phyloP scores from a whole-genome alignment of 2,329 filamentous ascomycete genomes.

The Torrubiella hemipterigena region DNA sequence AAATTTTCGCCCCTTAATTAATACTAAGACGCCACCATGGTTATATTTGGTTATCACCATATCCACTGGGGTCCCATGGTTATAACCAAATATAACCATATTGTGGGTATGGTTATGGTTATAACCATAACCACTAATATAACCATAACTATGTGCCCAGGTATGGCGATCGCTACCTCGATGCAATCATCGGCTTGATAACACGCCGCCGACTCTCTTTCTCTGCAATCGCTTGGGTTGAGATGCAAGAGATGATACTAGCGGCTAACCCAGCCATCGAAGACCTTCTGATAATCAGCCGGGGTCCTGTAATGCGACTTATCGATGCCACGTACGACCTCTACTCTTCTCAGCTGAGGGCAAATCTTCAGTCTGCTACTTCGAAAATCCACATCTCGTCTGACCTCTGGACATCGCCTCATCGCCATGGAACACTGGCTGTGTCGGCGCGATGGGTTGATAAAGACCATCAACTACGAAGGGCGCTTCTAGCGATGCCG shows the following conservation, averaged over 20 bases:
- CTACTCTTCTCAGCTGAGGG: not conserved
- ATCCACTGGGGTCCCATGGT: no score
- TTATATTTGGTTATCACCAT: no score
- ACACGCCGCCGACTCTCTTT: constrained; percentile 1
- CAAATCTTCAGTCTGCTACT: not conserved
- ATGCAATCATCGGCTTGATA: constrained; percentile 2
- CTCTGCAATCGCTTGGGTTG: constrained; percentile 2
- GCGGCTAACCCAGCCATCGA: constrained; percentile 2
- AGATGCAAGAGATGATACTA: constrained; percentile 1
- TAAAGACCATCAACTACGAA: not conserved
- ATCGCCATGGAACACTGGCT: not conserved
- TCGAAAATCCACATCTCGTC: not conserved
- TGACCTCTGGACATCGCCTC: constrained; percentile 1
- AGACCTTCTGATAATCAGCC: constrained; percentile 1
- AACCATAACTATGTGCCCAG: no score
- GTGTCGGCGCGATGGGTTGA: constrained; percentile 1
- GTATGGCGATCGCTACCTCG: no score
- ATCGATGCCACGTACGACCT: not conserved
- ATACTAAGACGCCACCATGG: no score
- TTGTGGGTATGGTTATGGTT: no score
- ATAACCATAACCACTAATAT: no score
- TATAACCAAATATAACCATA: no score
- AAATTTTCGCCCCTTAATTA: no score
- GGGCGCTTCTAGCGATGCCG: not conserved
- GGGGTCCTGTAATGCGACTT: not conserved